Conservation (phyloP, 163 green algal genomes). For the Chlorella variabilis region DNA sequence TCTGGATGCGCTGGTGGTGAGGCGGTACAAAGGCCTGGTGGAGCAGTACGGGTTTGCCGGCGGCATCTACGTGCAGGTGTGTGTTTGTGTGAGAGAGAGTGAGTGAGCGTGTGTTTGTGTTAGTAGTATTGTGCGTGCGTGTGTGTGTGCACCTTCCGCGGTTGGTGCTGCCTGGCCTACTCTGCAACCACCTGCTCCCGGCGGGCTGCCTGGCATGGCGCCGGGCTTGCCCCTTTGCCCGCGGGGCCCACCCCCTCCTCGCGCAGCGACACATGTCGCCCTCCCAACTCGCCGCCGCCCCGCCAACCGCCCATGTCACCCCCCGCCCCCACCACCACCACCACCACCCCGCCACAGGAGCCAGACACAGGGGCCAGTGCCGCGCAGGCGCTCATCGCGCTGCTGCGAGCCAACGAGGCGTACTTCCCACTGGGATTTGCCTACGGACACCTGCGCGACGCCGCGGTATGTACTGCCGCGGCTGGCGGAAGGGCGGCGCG, state of each 20-base stretch:
- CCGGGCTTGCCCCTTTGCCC: too few species aligned
- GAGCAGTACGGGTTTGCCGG: slow-evolving; percentile 54
- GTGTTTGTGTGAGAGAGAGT: not conserved
- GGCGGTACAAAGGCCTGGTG: slow-evolving; percentile 50
- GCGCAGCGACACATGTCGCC: too few species aligned
- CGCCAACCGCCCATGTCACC: too few species aligned
- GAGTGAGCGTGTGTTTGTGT: too few species aligned
- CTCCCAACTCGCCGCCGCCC: not conserved
- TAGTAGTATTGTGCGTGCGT: too few species aligned
- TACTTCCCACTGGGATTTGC: slow-evolving; percentile 63
- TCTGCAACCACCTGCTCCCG: too few species aligned
- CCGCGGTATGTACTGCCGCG: slow-evolving; percentile 3
- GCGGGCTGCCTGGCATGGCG: too few species aligned
- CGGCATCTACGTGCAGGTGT: slow-evolving; percentile 60
- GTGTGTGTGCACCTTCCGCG: too few species aligned
- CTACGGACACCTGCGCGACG: slow-evolving; percentile 60
- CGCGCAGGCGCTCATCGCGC: slow-evolving; percentile 46
- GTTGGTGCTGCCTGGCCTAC: too few species aligned
- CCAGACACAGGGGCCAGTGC: slow-evolving; percentile 52
- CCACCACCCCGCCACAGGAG: slow-evolving; percentile 48
- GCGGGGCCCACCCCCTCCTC: too few species aligned
- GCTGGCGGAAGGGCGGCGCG: not conserved
- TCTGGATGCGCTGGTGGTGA: slow-evolving; percentile 48
- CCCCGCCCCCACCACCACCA: not conserved
- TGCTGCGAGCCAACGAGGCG: slow-evolving; percentile 38